Base-by-base conservation (phyloP, 192 early-diverging fungal genomes). In the Geranomyces variabilis region DNA sequence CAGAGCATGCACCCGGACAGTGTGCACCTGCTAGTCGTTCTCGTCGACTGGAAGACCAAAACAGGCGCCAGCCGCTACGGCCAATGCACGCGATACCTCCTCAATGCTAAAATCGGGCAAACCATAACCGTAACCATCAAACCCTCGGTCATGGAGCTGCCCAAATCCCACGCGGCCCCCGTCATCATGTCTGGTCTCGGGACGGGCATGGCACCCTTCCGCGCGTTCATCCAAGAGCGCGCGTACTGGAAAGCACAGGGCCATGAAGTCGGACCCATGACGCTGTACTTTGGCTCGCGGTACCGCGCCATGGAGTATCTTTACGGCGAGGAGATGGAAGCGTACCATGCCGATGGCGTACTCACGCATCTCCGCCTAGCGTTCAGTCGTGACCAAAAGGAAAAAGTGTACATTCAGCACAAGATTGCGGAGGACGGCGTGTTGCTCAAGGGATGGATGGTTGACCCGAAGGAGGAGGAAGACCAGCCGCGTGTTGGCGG, bases 171-270 rank as follows among this genome's bases (percentile, higher is more conserved):
- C 73, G 70, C 75, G 41, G 90, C 92, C 66, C 96, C 96, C 46
- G 92, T 98, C 30, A 92, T 98, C 73, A 96, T 98, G 94, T 90
- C 96, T 33, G 96, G 96, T 70, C 87, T 98, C 29, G 96, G 96
- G 69, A 98, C 96, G 5, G 96, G 96, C 67, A 98, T 98, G 96
- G 96, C 96, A 24, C 96, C 96, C 14, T 98, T 98, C 90, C 91
- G 96, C 58, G 94, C 96, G 0, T 98, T 98, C 64, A 93, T 98
- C 76, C 91, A 98, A 76, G 96, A 96, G 80, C 92, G 96, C 64
- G 89, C 88, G 15, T 87, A 91, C 79, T 87, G 87, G 66, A 90
- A 90, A 80, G 77, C 87, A 31, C 77, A 90, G 63, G 94, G 94
- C 61, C 79, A 81, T 21, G 78, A 91, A 13, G 91, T 98, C n/a